Evolutionary conservation across 768 basidiomycete species (phyloP).

Genomic region (Rhizopogon sp.): DNA sequence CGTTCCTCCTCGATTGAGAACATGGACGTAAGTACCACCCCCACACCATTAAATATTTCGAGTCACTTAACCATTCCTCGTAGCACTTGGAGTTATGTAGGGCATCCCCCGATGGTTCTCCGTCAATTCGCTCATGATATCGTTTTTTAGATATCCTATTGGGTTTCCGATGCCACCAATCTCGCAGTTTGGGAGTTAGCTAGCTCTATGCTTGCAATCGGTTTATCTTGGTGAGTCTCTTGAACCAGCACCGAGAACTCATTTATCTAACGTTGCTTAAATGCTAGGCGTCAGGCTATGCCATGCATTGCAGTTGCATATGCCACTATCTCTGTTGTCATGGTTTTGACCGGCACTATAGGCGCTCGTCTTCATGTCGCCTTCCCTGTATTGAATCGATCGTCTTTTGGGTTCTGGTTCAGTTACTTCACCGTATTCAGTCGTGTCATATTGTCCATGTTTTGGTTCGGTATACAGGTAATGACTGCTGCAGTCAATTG

Average conservation of each 20-base stretch:
- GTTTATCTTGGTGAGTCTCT: slow-evolving; percentile 57
- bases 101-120: slow-evolving; percentile 37
- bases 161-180: slow-evolving; percentile 22
- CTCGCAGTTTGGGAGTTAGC: slow-evolving; percentile 37
- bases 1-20: slow-evolving; percentile 53
- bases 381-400: slow-evolving; percentile 72
- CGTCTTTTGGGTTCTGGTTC: slow-evolving; percentile 87
- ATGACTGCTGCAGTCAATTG: background rate
- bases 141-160: slow-evolving; percentile 16
- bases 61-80: background rate
- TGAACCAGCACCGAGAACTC: background rate
- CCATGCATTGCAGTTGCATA: slow-evolving; percentile 69
- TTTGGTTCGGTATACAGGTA: slow-evolving; percentile 81
- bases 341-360: slow-evolving; percentile 76
- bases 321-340: slow-evolving; percentile 64
- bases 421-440: slow-evolving; percentile 84
- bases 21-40: slow-evolving; percentile 43
- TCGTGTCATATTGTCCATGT: slow-evolving; percentile 70
- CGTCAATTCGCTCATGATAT: slow-evolving; percentile 11
- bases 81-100: slow-evolving; percentile 58
- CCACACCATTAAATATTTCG: background rate
- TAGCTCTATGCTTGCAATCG: slow-evolving; percentile 71
- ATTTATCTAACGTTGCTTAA: background rate
- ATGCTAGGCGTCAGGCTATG: slow-evolving; percentile 60
- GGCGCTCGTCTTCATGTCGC: slow-evolving; percentile 77